Conservation (phyloP, 2,329 filamentous ascomycete species). For the Aspergillus pseudoviridinutans region DNA sequence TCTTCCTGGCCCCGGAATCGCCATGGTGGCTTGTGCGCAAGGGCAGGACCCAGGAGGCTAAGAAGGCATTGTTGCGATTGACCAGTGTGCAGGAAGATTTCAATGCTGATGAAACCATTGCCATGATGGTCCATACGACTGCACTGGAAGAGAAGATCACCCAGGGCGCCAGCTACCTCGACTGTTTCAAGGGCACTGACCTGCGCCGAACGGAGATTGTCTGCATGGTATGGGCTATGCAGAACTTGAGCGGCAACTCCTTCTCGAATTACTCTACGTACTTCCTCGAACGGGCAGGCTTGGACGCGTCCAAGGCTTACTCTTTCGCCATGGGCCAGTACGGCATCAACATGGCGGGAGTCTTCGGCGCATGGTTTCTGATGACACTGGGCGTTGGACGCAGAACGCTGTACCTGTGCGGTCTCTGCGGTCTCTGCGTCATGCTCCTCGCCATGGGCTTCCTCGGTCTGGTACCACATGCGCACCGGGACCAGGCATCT, state of each 20-base stretch:
- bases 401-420: slow-evolving; percentile 70
- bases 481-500: slow-evolving; percentile 57
- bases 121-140: slow-evolving; percentile 91
- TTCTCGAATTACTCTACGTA: slow-evolving; percentile 63
- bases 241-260: slow-evolving; percentile 61
- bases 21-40: slow-evolving; percentile 51
- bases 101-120: slow-evolving; percentile 76
- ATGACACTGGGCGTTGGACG: slow-evolving; percentile 74
- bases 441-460: slow-evolving; percentile 85
- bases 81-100: slow-evolving; percentile 56
- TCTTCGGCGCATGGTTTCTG: slow-evolving; percentile 76
- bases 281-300: slow-evolving; percentile 54
- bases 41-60: slow-evolving; percentile 45
- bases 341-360: slow-evolving; percentile 71
- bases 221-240: slow-evolving; percentile 62
- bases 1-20: slow-evolving; percentile 48
- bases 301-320: slow-evolving; percentile 49
- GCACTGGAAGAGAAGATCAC: slow-evolving; percentile 74
- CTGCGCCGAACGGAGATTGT: slow-evolving; percentile 72
- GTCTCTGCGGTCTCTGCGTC: slow-evolving; percentile 65
- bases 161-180: slow-evolving; percentile 67
- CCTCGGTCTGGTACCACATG: slow-evolving; percentile 66
- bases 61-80: slow-evolving; percentile 41
- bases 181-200: slow-evolving; percentile 80
- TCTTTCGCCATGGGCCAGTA: slow-evolving; percentile 58